Percentiles rank a stretch among this genome's conserved stretches.
phyloP scores from a whole-genome alignment of 208 protist species.

The Borovskyia barvae region DNA sequence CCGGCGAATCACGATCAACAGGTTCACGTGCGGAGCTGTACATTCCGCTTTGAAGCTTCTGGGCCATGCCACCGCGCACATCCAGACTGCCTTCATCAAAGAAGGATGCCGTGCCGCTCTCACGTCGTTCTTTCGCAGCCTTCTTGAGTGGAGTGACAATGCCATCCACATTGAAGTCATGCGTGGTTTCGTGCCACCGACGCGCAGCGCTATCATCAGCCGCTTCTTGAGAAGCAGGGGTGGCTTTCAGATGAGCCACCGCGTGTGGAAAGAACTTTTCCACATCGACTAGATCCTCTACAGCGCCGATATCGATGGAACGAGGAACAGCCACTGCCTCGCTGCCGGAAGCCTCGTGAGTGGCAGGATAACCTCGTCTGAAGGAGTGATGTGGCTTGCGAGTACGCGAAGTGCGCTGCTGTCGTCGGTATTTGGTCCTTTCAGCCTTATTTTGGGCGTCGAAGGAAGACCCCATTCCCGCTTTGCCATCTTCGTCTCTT shows the following conservation, averaged over 20 bases:
- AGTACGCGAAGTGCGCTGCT: too few species aligned
- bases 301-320: conserved; percentile 49
- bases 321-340: conserved; percentile 14
- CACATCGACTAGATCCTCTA: conserved; percentile 51
- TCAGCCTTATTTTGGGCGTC: too few species aligned
- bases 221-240: conserved; percentile 18
- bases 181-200: conserved; percentile 55
- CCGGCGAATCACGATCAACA: conserved; percentile 48
- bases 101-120: conserved; percentile 38
- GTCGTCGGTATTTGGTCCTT: too few species aligned
- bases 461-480: too few species aligned
- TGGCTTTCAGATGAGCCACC: conserved; percentile 61
- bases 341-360: not conserved
- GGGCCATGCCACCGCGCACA: conserved; percentile 43
- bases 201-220: conserved; percentile 30
- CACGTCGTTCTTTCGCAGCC: conserved; percentile 15
- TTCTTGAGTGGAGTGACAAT: conserved; percentile 11
- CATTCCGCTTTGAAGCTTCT: conserved; percentile 14
- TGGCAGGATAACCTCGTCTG: too few species aligned
- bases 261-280: conserved; percentile 69
- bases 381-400: too few species aligned
- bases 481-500: too few species aligned
- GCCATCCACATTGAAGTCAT: conserved; percentile 61
- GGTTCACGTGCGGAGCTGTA: conserved; percentile 7
- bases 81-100: conserved; percentile 81